Conservation (phyloP, 2,329 filamentous ascomycete genomes). For the Hypoxylon sp. region DNA sequence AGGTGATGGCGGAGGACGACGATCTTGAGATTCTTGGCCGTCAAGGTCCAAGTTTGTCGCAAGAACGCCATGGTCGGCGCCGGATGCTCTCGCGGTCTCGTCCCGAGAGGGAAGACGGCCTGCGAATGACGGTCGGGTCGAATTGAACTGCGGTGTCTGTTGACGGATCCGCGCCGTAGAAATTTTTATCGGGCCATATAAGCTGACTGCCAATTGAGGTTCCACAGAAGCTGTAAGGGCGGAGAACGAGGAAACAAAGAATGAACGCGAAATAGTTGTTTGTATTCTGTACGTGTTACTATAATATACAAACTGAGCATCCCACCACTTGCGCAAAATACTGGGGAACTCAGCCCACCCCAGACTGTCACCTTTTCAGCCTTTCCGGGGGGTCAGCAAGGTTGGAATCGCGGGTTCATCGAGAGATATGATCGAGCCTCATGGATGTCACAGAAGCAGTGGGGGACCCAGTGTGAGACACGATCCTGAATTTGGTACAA, state of each 20-base stretch:
- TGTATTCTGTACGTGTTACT: constrained; percentile 14
- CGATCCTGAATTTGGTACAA: constrained; percentile 8
- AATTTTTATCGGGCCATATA: constrained; percentile 35
- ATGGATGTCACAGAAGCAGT: constrained; percentile 1
- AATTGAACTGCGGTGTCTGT: constrained; percentile 24
- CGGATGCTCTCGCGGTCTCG: constrained; percentile 7
- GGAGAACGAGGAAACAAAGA: constrained; percentile 9
- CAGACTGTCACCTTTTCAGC: constrained; percentile 17
- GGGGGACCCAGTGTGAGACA: constrained; percentile 7
- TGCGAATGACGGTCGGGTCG: constrained; percentile 10
- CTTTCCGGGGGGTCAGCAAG: neutral
- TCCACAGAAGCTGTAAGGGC: neutral
- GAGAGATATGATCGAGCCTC: constrained; percentile 6
- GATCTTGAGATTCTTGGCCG: constrained; percentile 72
- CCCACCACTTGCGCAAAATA: constrained; percentile 20
- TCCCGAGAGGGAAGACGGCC: constrained; percentile 18
- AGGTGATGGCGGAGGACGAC: constrained; percentile 66
- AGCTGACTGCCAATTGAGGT: constrained; percentile 10
- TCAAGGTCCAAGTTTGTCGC: constrained; percentile 71
- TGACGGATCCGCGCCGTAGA: constrained; percentile 31
- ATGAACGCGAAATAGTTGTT: constrained; percentile 9
- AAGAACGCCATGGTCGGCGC: constrained; percentile 61
- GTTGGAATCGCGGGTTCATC: constrained; percentile 12
- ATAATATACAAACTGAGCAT: constrained; percentile 25
- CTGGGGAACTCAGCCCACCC: neutral